Evolutionary conservation across 1,284 basidiomycete species (phyloP).

Genomic region (Inonotus hispidus): DNA sequence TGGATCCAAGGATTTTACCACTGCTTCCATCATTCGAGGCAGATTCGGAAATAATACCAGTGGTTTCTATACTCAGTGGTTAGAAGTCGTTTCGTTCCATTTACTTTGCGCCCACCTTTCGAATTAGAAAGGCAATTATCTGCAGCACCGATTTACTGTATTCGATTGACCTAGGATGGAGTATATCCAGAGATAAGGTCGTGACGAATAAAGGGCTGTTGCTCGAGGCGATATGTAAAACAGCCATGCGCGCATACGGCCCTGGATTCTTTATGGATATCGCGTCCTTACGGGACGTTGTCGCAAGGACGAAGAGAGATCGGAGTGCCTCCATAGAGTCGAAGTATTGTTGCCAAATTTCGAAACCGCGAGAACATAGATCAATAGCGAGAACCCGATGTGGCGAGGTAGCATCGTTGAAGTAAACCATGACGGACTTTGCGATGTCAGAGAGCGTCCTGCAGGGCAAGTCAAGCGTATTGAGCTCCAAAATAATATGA

Average conservation of each 20-base stretch:
- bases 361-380: slow-evolving; percentile 84
- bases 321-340: slow-evolving; percentile 90
- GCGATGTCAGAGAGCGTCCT: slow-evolving; percentile 83
- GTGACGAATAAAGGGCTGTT: slow-evolving; percentile 95
- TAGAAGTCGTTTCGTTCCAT: not conserved
- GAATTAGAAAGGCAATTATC: slow-evolving; percentile 89
- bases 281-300: slow-evolving; percentile 62
- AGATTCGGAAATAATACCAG: slow-evolving; percentile 82
- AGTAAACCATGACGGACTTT: slow-evolving; percentile 71
- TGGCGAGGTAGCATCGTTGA: slow-evolving; percentile 64
- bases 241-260: slow-evolving; percentile 70
- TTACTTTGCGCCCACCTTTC: slow-evolving; percentile 55
- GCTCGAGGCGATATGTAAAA: slow-evolving; percentile 78
- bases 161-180: slow-evolving; percentile 72
- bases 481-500: not conserved
- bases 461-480: not conserved
- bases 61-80: slow-evolving; percentile 54
- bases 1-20: slow-evolving; percentile 95
- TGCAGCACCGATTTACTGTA: slow-evolving; percentile 89
- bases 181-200: slow-evolving; percentile 86
- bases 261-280: slow-evolving; percentile 58
- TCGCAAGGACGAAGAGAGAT: slow-evolving; percentile 79
- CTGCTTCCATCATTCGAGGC: slow-evolving; percentile 87
- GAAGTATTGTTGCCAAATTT: slow-evolving; percentile 91
- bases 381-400: slow-evolving; percentile 81